Evolutionary conservation across 2,329 filamentous ascomycete genomes (phyloP).

Genomic region (Fusarium nygamai): DNA sequence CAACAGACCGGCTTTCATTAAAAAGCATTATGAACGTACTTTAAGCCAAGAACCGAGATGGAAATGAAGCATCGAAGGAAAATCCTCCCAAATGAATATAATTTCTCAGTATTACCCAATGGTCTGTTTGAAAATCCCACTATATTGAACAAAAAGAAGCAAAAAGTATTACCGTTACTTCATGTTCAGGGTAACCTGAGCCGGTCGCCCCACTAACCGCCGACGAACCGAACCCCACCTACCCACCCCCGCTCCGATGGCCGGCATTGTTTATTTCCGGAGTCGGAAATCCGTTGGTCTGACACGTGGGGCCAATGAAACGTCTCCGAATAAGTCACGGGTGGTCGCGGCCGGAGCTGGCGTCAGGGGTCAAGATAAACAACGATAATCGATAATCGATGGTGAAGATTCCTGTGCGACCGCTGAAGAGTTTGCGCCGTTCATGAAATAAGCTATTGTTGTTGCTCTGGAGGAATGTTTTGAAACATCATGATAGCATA

Average conservation of each 20-base stretch:
- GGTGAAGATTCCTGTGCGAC: neutral
- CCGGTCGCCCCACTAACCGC: neutral
- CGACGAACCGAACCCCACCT: conserved; percentile 8
- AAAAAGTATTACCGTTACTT: neutral
- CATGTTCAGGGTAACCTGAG: conserved; percentile 22
- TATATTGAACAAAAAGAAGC: neutral
- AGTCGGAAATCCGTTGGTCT: conserved; percentile 17
- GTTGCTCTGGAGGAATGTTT: neutral
- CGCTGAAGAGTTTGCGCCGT: neutral
- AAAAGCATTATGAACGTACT: too few relatives aligned
- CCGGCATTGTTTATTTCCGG: conserved; percentile 23
- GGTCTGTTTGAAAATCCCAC: too few relatives aligned
- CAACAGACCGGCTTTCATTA: too few relatives aligned
- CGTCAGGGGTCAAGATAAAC: conserved; percentile 12
- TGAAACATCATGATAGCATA: neutral
- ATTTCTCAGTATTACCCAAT: neutral
- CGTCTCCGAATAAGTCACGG: conserved; percentile 13
- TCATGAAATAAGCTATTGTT: neutral
- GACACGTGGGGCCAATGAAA: conserved; percentile 18
- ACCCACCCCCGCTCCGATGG: conserved; percentile 34
- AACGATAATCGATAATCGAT: conserved; percentile 24
- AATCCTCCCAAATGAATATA: neutral
- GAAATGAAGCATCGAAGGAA: neutral
- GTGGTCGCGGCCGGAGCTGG: conserved; percentile 16
- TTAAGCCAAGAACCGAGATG: too few relatives aligned